Evolutionary conservation across 2,329 filamentous ascomycete species (phyloP).

Genomic region (Phyllosticta paracitricarpa): DNA sequence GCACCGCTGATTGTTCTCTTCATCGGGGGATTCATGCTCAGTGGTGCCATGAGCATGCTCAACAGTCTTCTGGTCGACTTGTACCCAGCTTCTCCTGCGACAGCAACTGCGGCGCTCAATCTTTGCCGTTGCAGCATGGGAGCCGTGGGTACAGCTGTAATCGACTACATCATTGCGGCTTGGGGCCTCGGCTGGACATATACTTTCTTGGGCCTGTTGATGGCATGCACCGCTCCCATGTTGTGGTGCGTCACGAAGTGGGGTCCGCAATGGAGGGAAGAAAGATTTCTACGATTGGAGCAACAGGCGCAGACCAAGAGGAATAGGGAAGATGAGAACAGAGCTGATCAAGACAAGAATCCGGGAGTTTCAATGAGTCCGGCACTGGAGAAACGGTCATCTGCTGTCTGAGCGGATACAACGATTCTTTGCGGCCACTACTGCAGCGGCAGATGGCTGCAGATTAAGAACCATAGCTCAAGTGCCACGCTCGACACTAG

Average conservation of each 20-base stretch:
- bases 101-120: constrained; percentile 31
- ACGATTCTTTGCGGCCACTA: no score
- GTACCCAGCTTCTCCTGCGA: constrained; percentile 29
- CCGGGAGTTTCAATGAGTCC: neutral
- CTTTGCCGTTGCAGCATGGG: constrained; percentile 21
- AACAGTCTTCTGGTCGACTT: constrained; percentile 38
- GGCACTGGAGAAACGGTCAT: neutral
- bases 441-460: no score
- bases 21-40: constrained; percentile 45
- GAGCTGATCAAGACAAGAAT: constrained; percentile 3
- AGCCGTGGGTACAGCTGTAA: constrained; percentile 20
- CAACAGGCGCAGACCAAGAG: constrained; percentile 15
- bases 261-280: constrained; percentile 30
- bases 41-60: constrained; percentile 39
- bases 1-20: constrained; percentile 39
- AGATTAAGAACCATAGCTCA: no score
- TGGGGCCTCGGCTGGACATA: constrained; percentile 29
- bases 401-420: neutral
- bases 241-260: constrained; percentile 26
- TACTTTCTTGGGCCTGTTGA: constrained; percentile 31
- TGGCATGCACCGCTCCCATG: constrained; percentile 25
- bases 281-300: constrained; percentile 23
- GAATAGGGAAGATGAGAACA: constrained; percentile 17
- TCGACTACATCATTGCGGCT: constrained; percentile 21
- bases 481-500: no score